A percentile compares a stretch with the other conserved stretches of the same genome.
Conservation (phyloP, 2,329 filamentous ascomycete species). For the Cryphonectria japonica region DNA sequence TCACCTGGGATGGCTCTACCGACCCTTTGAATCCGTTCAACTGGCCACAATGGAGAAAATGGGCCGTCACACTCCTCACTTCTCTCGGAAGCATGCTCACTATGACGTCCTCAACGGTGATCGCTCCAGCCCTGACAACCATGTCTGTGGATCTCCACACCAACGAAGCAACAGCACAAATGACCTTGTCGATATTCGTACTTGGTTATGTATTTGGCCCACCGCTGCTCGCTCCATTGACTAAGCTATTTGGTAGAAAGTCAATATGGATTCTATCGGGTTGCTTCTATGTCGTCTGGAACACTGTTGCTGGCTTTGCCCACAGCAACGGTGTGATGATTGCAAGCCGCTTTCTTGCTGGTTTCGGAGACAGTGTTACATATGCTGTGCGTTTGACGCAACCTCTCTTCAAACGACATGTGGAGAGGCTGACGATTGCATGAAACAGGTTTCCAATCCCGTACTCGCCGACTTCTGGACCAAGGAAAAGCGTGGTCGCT, state of each 20-base stretch:
- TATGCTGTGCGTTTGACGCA: not conserved
- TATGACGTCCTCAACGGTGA: constrained; percentile 42
- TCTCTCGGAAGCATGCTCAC: constrained; percentile 43
- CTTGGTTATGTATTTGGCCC: constrained; percentile 42
- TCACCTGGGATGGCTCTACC: constrained; percentile 26
- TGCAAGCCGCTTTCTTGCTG: constrained; percentile 13
- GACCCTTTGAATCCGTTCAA: constrained; percentile 31
- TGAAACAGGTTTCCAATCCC: not conserved
- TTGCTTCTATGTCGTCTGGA: constrained; percentile 41
- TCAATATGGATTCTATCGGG: constrained; percentile 38
- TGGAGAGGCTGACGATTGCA: not conserved
- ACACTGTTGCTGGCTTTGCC: constrained; percentile 39
- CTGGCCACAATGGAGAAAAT: constrained; percentile 28
- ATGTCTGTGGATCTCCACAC: constrained; percentile 40
- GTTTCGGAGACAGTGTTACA: not conserved
- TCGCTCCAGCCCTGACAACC: constrained; percentile 39
- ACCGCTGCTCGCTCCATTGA: constrained; percentile 40
- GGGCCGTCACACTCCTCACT: constrained; percentile 36
- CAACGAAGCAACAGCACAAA: constrained; percentile 36
- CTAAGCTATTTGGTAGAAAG: constrained; percentile 42
- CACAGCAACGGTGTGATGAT: not conserved
- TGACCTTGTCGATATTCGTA: constrained; percentile 42
- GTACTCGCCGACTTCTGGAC: not conserved
- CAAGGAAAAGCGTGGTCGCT: constrained; percentile 2
- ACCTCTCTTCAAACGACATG: not conserved